Evolutionary conservation across 2,329 filamentous ascomycete species (phyloP).

Genomic region (Exophiala viscosa): DNA sequence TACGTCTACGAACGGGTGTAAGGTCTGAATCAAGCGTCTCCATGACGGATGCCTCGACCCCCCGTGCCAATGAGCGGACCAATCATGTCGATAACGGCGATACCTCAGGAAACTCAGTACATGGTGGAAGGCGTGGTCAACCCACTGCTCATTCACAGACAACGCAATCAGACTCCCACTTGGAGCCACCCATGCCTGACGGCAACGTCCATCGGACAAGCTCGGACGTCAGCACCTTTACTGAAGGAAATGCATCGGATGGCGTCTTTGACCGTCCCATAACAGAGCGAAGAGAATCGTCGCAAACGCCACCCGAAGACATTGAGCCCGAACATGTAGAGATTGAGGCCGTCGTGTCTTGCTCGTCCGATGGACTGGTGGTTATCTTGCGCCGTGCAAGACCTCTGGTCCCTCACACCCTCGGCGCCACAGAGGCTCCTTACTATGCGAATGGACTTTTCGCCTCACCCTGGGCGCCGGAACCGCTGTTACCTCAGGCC

Average conservation of each 20-base stretch:
- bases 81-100: too few species aligned
- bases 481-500: constrained; percentile 52
- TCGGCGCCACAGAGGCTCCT: constrained; percentile 44
- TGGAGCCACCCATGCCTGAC: background rate
- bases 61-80: background rate
- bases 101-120: too few species aligned
- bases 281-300: constrained; percentile 25
- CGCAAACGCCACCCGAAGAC: constrained; percentile 13
- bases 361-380: constrained; percentile 81
- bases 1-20: constrained; percentile 36
- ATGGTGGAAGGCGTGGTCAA: background rate
- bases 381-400: constrained; percentile 73
- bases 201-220: constrained; percentile 2
- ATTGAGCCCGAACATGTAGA: constrained; percentile 51
- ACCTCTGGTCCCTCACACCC: constrained; percentile 61
- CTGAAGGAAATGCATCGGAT: constrained; percentile 37
- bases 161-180: background rate
- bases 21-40: constrained; percentile 37
- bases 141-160: background rate
- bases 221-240: constrained; percentile 46
- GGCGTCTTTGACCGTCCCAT: constrained; percentile 43
- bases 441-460: constrained; percentile 63
- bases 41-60: constrained; percentile 25
- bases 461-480: constrained; percentile 72
- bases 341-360: constrained; percentile 85